A percentile compares a stretch with the other conserved stretches of the same genome.
Evolutionary conservation across 148 eudicot species (phyloP).

Genomic region (Diospyros lotus): DNA sequence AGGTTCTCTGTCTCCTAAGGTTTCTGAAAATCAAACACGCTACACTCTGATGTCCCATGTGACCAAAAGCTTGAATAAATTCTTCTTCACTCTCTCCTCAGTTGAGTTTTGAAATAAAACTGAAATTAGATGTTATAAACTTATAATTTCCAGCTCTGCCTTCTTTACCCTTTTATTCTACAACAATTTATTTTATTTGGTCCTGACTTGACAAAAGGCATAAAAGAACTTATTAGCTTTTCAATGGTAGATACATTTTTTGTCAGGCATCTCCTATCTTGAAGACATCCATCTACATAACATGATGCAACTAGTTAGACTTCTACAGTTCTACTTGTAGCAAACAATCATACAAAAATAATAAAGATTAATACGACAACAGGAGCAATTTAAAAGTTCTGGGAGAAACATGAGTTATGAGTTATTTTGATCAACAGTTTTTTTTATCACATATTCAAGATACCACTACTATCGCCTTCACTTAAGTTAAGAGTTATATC

Average conservation of each 20-base stretch:
- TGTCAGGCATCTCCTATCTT: not conserved
- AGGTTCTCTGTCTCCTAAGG: slow-evolving; percentile 43
- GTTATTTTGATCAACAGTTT: no score
- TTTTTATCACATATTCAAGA: no score
- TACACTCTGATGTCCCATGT: no score
- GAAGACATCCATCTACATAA: not conserved
- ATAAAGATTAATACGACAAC: not conserved
- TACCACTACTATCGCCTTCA: no score
- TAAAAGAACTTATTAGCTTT: not conserved
- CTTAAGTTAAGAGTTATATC: no score
- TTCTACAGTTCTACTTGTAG: not conserved
- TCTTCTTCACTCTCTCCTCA: not conserved
- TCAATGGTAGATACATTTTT: not conserved
- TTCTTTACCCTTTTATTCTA: not conserved
- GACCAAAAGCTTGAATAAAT: no score
- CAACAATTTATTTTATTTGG: not conserved
- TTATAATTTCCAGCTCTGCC: not conserved
- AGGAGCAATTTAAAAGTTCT: no score
- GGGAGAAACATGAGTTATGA: no score
- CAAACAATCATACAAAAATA: not conserved
- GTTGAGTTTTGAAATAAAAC: not conserved
- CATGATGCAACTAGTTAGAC: not conserved
- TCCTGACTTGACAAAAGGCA: not conserved
- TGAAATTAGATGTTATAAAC: not conserved
- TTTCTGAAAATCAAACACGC: not conserved